Conservation (phyloP, 2,329 filamentous ascomycete species). For the Alternaria longipes region DNA sequence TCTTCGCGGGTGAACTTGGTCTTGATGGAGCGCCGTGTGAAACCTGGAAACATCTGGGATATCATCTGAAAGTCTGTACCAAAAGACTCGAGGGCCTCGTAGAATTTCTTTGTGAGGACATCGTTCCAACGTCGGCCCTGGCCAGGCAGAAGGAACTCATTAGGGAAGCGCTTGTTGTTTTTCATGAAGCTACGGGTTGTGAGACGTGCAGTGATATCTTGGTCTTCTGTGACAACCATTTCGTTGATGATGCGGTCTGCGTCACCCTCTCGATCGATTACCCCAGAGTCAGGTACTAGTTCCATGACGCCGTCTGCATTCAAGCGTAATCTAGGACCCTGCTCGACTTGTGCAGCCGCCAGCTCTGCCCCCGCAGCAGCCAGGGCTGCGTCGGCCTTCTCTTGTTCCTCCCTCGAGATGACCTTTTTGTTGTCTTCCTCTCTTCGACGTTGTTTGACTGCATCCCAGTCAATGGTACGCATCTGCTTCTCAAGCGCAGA, state of each 20-base stretch:
- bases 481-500: constrained; percentile 79
- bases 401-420: constrained; percentile 33
- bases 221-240: constrained; percentile 74
- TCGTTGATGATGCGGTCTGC: constrained; percentile 64
- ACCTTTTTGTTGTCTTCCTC: constrained; percentile 43
- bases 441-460: constrained; percentile 55
- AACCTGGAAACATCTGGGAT: constrained; percentile 75
- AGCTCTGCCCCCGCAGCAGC: constrained; percentile 25
- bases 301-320: constrained; percentile 75
- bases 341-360: constrained; percentile 20
- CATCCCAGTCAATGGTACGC: constrained; percentile 69
- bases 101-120: constrained; percentile 78
- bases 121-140: constrained; percentile 69
- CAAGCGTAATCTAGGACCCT: constrained; percentile 64
- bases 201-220: constrained; percentile 77
- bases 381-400: constrained; percentile 35
- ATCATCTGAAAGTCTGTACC: constrained; percentile 88
- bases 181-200: constrained; percentile 76
- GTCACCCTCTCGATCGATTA: constrained; percentile 73
- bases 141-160: constrained; percentile 55
- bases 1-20: constrained; percentile 86
- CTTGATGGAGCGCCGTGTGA: constrained; percentile 78
- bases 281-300: constrained; percentile 72
- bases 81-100: constrained; percentile 76
- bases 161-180: constrained; percentile 60